phyloP scores from a whole-genome alignment of 2,329 filamentous ascomycete genomes.

The Coniochaeta prunicola region DNA sequence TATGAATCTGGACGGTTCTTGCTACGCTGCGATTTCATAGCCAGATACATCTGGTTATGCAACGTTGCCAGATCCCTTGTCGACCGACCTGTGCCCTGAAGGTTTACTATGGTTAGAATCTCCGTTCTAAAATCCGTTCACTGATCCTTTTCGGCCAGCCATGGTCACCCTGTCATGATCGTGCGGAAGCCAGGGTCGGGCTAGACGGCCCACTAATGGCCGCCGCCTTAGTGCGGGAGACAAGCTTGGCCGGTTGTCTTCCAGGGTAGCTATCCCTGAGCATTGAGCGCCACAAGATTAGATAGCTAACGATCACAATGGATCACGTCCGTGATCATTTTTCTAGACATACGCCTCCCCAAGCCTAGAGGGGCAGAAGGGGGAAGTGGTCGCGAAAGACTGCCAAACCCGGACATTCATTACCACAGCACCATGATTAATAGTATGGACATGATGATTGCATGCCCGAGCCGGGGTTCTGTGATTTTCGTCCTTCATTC shows the following conservation, averaged over 20 bases:
- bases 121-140: neutral
- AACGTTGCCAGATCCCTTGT: neutral
- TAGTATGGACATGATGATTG: slow-evolving; percentile 2
- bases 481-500: neutral
- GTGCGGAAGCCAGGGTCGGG: neutral
- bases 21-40: neutral
- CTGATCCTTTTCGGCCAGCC: neutral
- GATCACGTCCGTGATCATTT: neutral
- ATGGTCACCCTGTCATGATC: neutral
- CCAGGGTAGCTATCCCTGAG: slow-evolving; percentile 2
- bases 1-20: neutral
- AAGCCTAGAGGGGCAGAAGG: no score
- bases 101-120: neutral
- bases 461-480: neutral
- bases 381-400: neutral
- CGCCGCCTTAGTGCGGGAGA: neutral
- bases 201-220: neutral
- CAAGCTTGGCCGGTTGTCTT: neutral
- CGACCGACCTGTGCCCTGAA: neutral
- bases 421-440: neutral
- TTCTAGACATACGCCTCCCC: slow-evolving; percentile 1
- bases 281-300: slow-evolving; percentile 16
- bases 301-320: slow-evolving; percentile 9
- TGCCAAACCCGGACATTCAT: neutral
- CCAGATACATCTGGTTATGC: neutral